These are phyloP conservation scores for Cryptococcus floricola DNA, from an alignment of 1,284 basidiomycete genomes.

Conservation along the genomic window DNA sequence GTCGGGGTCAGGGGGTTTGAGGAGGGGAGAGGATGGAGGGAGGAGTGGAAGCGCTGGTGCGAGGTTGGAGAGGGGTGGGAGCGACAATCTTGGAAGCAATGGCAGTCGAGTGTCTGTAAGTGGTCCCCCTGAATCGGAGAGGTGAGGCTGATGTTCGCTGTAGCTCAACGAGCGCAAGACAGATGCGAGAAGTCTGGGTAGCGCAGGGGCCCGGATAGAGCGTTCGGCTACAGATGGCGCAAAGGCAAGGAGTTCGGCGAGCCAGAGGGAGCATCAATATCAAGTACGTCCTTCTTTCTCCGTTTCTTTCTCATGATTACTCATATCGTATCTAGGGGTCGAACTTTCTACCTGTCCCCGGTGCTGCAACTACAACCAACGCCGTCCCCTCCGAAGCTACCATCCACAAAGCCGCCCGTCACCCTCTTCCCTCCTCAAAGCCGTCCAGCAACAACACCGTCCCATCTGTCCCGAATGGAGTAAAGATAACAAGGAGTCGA, in stretches of 20 bases:
- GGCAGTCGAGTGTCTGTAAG: not conserved
- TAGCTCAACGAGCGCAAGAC: not conserved
- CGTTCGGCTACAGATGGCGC: not conserved
- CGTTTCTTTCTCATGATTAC: not conserved
- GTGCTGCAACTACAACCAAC: not conserved
- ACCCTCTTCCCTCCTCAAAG: conserved; percentile 3
- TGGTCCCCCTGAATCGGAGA: not conserved
- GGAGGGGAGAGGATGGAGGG: not conserved
- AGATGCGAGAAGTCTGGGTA: conserved; percentile 2
- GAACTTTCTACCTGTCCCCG: conserved; percentile 3
- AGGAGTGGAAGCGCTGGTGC: not conserved
- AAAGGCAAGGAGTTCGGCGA: not conserved
- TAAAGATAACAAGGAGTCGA: not conserved
- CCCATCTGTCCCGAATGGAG: not conserved
- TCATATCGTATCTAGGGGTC: not conserved
- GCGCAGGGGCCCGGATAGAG: not conserved
- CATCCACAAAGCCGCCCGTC: conserved; percentile 2
- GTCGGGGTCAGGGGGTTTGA: not conserved
- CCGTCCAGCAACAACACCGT: not conserved
- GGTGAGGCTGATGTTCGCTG: not conserved
- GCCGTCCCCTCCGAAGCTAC: conserved; percentile 3
- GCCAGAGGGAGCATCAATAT: conserved; percentile 5
- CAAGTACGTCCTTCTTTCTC: conserved; percentile 1
- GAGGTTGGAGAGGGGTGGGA: not conserved
- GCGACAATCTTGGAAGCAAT: not conserved